phyloP scores from a whole-genome alignment of 495 filamentous ascomycete genomes.

The Aspergillus egyptiacus region DNA sequence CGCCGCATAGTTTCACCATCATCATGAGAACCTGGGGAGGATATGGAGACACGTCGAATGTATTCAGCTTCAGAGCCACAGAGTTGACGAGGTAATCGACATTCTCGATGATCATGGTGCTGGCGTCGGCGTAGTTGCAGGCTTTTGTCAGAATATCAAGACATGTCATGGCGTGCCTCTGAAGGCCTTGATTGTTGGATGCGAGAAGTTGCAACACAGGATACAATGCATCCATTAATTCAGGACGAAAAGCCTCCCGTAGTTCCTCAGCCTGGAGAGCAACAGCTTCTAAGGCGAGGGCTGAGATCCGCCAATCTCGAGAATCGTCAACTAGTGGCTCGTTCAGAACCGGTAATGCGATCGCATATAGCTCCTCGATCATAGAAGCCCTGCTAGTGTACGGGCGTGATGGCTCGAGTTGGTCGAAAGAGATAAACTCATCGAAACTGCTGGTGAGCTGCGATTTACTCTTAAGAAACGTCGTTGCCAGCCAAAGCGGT shows the following conservation, averaged over 20 bases:
- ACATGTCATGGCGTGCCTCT: constrained; percentile 76
- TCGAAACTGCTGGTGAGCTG: constrained; percentile 50
- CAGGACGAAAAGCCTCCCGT: constrained; percentile 64
- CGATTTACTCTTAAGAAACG: constrained; percentile 53
- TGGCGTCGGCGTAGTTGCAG: constrained; percentile 69
- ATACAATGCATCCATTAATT: constrained; percentile 88
- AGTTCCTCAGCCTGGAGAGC: constrained; percentile 65
- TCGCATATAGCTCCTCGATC: constrained; percentile 74
- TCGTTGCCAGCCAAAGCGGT: constrained; percentile 76
- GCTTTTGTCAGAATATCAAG: constrained; percentile 70
- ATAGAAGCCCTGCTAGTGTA: constrained; percentile 46
- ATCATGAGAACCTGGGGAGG: constrained; percentile 87
- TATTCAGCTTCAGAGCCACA: constrained; percentile 81
- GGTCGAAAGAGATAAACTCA: constrained; percentile 53
- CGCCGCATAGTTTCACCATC: constrained; percentile 87
- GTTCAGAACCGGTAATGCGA: constrained; percentile 60
- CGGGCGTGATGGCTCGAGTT: constrained; percentile 28
- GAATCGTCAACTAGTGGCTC: constrained; percentile 42
- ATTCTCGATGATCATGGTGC: constrained; percentile 81
- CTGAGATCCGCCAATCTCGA: constrained; percentile 63
- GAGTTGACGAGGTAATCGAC: constrained; percentile 96
- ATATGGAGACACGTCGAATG: constrained; percentile 83
- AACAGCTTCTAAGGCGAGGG: constrained; percentile 68
- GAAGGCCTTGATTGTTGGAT: constrained; percentile 58
- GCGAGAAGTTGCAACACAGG: constrained; percentile 83